These are phyloP conservation scores for Xerocomus minutiporus DNA, from an alignment of 1,284 basidiomycete genomes.

Conservation along the genomic window DNA sequence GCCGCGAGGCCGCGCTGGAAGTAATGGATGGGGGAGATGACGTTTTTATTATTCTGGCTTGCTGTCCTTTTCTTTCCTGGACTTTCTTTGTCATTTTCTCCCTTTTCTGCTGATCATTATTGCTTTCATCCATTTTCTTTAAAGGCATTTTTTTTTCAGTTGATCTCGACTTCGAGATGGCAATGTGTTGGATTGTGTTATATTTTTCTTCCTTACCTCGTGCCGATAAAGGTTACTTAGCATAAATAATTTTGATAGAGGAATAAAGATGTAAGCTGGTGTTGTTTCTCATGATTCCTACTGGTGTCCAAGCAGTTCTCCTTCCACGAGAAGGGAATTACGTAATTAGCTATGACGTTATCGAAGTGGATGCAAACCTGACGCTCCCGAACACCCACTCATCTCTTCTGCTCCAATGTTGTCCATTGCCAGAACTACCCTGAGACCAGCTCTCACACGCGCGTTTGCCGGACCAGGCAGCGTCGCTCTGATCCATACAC, in stretches of 20 bases:
- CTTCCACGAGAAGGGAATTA: neutral
- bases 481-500: slow-evolving; percentile 53
- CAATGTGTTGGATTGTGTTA: slow-evolving; percentile 1
- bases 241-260: slow-evolving; percentile 8
- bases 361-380: neutral
- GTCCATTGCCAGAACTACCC: slow-evolving; percentile 39
- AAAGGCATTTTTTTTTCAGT: neutral
- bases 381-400: neutral
- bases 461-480: slow-evolving; percentile 34
- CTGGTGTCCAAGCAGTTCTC: no score
- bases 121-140: slow-evolving; percentile 22
- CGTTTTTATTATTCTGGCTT: neutral
- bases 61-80: neutral
- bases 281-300: neutral
- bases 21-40: slow-evolving; percentile 33
- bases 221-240: slow-evolving; percentile 5
- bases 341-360: slow-evolving; percentile 22
- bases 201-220: neutral
- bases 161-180: neutral
- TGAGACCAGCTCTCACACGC: slow-evolving; percentile 41
- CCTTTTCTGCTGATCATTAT: slow-evolving; percentile 31
- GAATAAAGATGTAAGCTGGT: slow-evolving; percentile 11
- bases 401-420: slow-evolving; percentile 37
- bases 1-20: slow-evolving; percentile 29
- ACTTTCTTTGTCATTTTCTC: slow-evolving; percentile 2